Evolutionary conservation across 768 basidiomycete genomes (phyloP), one percentile per base, ranked within the genome.

Genomic region (Boletus sensibilis): DNA sequence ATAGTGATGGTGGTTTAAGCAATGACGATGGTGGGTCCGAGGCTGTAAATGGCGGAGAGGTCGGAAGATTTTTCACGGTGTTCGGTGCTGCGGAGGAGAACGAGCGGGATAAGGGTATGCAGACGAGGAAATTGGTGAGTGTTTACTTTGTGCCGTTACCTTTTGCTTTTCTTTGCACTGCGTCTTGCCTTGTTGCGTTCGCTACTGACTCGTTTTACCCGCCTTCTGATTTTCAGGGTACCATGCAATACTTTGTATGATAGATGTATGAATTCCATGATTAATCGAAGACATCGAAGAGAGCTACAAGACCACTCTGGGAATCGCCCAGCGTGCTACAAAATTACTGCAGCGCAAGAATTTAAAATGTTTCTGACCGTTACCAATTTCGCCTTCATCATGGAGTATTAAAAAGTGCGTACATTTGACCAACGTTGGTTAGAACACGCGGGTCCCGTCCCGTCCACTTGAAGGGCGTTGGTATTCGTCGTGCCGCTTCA

Each of bases 1-100:
- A 75, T 10, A 5, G 50, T 13, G 57, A 58, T 29, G 58, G 65
- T 20, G 58, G 56, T 20, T 23, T 68, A 33, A 49, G 56, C 20
- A 53, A 50, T 37, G 21, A 39, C 7, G 57, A 60, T 8, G 40
- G 39, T 39, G 56, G 38, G 11, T 25, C 34, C 14, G 40, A 50
- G 23, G 45, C 12, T 7, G 33, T 41, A 20, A 53, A 60, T 40
- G 60, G 55, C 3, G 68, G 63, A 16, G 68, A 63, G 5, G 33
- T 65, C 1, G 68, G 78, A 56, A 79, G 84, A 63, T 74, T 77
- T 56, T 97, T 97, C 67, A 88, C 82, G 16, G 91, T 93, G 18
- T 97, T 90, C 64, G 86, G 85, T 39, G 92, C 94, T 1, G 94
- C 94, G 1, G 81, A 80, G 61, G 94, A 96, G 80, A 97, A 97